Evolutionary conservation across 148 eudicot species (phyloP).

Genomic region (Cornus controversa): DNA sequence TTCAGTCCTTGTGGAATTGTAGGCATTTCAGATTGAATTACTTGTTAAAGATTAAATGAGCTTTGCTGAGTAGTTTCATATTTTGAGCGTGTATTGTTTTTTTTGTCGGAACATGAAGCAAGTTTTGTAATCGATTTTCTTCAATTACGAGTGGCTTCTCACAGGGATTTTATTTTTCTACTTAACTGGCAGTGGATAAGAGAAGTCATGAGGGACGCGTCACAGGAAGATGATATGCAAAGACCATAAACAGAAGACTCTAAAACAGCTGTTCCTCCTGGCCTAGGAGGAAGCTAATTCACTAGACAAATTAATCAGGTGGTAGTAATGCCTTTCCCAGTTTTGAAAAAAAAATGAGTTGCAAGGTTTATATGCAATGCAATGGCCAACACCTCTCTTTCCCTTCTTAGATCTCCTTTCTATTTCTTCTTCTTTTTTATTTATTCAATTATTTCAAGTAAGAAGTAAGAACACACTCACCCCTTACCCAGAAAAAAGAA

Average conservation of each 20-base stretch:
- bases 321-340: not conserved
- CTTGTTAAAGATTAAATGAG: not conserved
- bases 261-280: not conserved
- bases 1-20: no score
- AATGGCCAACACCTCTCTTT: no score
- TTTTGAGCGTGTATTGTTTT: not conserved
- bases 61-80: not conserved
- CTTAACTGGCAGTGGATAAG: not conserved
- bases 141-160: not conserved
- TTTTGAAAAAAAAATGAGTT: no score
- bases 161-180: not conserved
- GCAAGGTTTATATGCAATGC: no score
- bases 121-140: not conserved
- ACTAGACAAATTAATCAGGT: slow-evolving; percentile 1
- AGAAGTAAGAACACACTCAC: no score
- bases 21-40: no score
- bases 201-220: not conserved
- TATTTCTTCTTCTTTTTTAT: no score
- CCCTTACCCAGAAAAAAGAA: no score
- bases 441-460: no score
- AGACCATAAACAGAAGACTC: no score
- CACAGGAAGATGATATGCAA: not conserved
- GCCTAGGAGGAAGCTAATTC: not conserved
- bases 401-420: no score
- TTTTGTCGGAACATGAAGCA: not conserved